Percentiles rank a stretch among this genome's conserved stretches.
Conservation (phyloP, 805 yeast species). For the Metschnikowia kunwiensis region DNA sequence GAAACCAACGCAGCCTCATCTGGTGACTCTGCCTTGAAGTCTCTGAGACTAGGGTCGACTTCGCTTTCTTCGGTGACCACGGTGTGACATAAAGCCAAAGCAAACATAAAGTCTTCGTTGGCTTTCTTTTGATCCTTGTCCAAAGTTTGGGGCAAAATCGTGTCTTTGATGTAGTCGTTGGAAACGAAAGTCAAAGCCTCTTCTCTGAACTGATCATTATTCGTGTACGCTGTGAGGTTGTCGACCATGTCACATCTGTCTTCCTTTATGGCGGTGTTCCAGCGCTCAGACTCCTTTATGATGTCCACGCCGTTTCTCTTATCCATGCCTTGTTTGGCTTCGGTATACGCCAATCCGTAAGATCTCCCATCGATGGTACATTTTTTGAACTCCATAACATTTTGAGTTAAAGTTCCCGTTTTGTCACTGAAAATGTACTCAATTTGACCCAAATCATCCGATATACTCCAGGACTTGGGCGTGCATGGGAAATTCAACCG, state of each 20-base stretch:
- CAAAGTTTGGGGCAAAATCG: conserved; percentile 33
- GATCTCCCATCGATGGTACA: conserved; percentile 70
- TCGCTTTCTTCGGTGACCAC: conserved; percentile 58
- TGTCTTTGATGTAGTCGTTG: conserved; percentile 53
- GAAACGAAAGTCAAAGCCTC: conserved; percentile 57
- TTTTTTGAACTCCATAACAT: conserved; percentile 82
- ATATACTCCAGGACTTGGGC: conserved; percentile 81
- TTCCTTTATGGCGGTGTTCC: conserved; percentile 48
- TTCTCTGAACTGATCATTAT: conserved; percentile 50
- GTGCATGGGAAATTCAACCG: conserved; percentile 75
- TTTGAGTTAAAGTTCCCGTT: conserved; percentile 81
- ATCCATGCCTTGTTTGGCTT: conserved; percentile 74
- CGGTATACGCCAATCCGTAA: conserved; percentile 81
- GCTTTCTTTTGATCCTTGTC: conserved; percentile 38
- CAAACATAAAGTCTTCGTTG: conserved; percentile 58
- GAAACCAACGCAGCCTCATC: conserved; percentile 82
- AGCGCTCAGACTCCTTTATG: conserved; percentile 58
- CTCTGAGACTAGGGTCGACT: conserved; percentile 33
- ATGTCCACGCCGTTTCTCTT: conserved; percentile 77
- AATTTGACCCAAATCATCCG: conserved; percentile 83
- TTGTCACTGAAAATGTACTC: conserved; percentile 83
- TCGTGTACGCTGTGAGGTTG: conserved; percentile 28
- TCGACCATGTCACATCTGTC: conserved; percentile 51
- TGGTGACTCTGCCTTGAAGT: conserved; percentile 77
- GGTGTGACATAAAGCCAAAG: conserved; percentile 71